Evolutionary conservation across 305 asterid genomes (phyloP), one percentile per base, ranked within the genome.

Genomic region (Fraxinus floribunda): DNA sequence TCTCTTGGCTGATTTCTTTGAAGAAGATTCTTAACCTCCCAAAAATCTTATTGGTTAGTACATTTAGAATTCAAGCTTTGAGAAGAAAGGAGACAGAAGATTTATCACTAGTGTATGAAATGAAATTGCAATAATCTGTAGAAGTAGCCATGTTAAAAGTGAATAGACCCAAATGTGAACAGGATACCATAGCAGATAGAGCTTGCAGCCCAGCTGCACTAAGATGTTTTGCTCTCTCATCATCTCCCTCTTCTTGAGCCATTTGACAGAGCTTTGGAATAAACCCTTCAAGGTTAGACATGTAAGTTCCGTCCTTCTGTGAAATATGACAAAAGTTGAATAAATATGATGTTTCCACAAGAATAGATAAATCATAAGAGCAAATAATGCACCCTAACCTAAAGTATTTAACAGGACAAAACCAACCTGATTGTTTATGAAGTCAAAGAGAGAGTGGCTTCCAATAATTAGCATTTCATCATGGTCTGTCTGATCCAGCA

Each of bases 211-310:
- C 95, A 80, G 95, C 93, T 72, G 97, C 95, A 82, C 94, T 89
- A 68, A 91, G 89, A 75, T 84, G 86, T 84, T 79, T 85, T 36
- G 87, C 86, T 85, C 91, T 89, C 77, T 95, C 97, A 71, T 91
- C 94, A 3, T 93, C 98, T 84, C 98, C 99, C 62, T 81, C 91
- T 89, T 97, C 97, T 90, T 93, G 98, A 87, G 98, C 93, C 84
- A 95, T 82, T 83, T 89, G 95, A 87, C 98, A 97, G 82, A 97
- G 95, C 87, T 92, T 97, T 44, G 99, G 99, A 83, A 95, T 91
- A 83, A 93, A 92, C 79, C 91, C 97, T 88, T 97, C 99, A 35
- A 97, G 88, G 86, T 93, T 94, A 90, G 94, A 97, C 99, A 97
- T 91, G 91, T 93, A 91, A 34, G 97, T 92, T 82, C 95, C 98